These are phyloP conservation scores for Malus orientalis DNA, from an alignment of 306 rosid species.

Conservation along the genomic window DNA sequence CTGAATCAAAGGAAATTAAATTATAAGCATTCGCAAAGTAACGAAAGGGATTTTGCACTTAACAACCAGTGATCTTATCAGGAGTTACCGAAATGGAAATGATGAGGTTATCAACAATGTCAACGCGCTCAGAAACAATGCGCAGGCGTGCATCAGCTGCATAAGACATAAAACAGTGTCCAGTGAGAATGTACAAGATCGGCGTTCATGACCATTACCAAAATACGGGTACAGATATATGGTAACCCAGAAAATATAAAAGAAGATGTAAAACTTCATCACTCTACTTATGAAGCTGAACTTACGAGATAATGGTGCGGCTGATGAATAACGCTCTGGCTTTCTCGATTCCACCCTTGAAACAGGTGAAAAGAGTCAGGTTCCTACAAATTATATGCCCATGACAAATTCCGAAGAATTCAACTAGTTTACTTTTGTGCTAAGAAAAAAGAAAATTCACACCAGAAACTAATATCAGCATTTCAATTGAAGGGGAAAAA, in stretches of 20 bases:
- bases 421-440: background rate
- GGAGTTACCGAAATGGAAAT: constrained; percentile 83
- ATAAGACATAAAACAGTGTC: constrained; percentile 14
- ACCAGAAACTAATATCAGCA: background rate
- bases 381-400: constrained; percentile 10
- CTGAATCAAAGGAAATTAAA: constrained; percentile 48
- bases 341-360: constrained; percentile 95
- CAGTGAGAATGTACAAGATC: constrained; percentile 6
- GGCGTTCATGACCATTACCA: constrained; percentile 5
- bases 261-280: background rate
- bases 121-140: constrained; percentile 91
- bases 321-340: constrained; percentile 95
- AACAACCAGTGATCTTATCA: constrained; percentile 9
- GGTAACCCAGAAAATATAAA: background rate
- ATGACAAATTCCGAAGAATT: background rate
- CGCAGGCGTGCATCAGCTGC: constrained; percentile 95
- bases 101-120: constrained; percentile 69
- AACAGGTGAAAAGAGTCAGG: constrained; percentile 39
- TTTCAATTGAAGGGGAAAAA: background rate
- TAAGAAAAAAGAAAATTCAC: background rate
- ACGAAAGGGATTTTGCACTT: background rate
- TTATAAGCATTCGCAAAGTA: constrained; percentile 22
- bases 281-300: background rate
- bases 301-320: constrained; percentile 98
- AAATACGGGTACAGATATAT: background rate